These are phyloP conservation scores for Fusarium algeriense DNA, from an alignment of 2,329 filamentous ascomycete species.

Conservation along the genomic window DNA sequence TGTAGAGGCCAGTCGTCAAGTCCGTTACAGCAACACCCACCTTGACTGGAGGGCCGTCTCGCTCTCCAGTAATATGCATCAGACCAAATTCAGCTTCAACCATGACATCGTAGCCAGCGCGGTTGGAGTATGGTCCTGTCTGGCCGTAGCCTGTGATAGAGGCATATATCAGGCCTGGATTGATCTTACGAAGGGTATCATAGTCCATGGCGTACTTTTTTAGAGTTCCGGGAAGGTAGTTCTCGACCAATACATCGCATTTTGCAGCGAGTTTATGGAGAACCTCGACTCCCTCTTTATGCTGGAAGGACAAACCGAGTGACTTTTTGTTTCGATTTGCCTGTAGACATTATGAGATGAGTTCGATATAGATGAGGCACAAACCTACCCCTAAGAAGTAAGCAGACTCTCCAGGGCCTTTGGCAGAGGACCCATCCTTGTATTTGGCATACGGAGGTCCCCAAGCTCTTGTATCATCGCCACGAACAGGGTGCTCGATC, in stretches of 20 bases:
- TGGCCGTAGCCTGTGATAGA: slow-evolving; percentile 98
- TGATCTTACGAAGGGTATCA: slow-evolving; percentile 81
- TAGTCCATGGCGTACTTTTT: slow-evolving; percentile 95
- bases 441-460: slow-evolving; percentile 93
- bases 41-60: slow-evolving; percentile 93
- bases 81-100: slow-evolving; percentile 97
- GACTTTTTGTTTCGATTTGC: slow-evolving; percentile 99
- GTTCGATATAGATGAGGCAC: background rate
- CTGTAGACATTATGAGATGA: slow-evolving; percentile 59
- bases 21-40: slow-evolving; percentile 98
- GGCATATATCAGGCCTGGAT: slow-evolving; percentile 89
- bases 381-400: slow-evolving; percentile 87
- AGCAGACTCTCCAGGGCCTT: slow-evolving; percentile 89
- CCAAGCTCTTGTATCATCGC: slow-evolving; percentile 96
- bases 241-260: slow-evolving; percentile 95
- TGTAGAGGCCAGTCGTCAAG: slow-evolving; percentile 93
- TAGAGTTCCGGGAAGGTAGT: slow-evolving; percentile 90
- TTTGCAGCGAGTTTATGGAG: slow-evolving; percentile 85
- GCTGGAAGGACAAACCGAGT: slow-evolving; percentile 88
- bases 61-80: slow-evolving; percentile 96
- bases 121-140: slow-evolving; percentile 86
- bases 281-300: slow-evolving; percentile 84
- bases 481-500: slow-evolving; percentile 90
- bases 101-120: slow-evolving; percentile 99
- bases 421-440: slow-evolving; percentile 65